Base-by-base conservation (phyloP, 1,284 basidiomycete genomes). In the Ustanciosporium gigantosporum region DNA sequence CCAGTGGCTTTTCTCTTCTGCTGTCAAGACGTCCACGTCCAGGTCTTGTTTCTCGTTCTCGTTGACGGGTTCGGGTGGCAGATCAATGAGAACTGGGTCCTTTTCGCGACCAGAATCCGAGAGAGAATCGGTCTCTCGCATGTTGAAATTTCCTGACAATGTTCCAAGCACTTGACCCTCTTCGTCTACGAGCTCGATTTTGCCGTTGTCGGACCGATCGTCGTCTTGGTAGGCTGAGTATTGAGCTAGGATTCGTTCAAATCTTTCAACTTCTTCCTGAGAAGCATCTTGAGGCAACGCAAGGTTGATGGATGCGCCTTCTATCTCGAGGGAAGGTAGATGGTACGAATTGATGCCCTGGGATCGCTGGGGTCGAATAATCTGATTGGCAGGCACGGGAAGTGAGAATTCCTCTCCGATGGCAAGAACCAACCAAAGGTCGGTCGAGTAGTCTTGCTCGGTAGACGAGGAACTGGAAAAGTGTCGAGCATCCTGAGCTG, bases 131-230 rank as follows among this genome's bases (percentile, higher is more conserved):
- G 56, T 46, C 34, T 70, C 68, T 17, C 31, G 48, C 1, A 62
- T 43, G 14, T 46, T 46, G 50, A 58, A 69, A 31, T 42, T 38
- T 24, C 59, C 66, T 23, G 62, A 48, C 8, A 69, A 31, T 2
- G 57, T 43, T n/a, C 64, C 66, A 31, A 69, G 31, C 9, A 69
- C 52, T n/a, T 66, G 35, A 16, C 69, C 69, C 32, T 70, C 42
- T 16, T 72, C 65, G 37, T 70, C 65, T 38, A 72, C 48, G 23
- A 72, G 55, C 50, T 72, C 67, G 38, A 72, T 55, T 2, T 22
- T 46, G 25, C 66, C 68, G 13, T 43, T 49, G 21, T 60, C 60
- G 5, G 52, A 42, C 15, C 36, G 45, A 14, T 66, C 62, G 25
- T 66, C 44, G 23, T 61, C 59, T 15, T 59, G 47, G 25, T 58